phyloP scores from a whole-genome alignment of 805 yeast species.

The Lachancea quebecensis region DNA sequence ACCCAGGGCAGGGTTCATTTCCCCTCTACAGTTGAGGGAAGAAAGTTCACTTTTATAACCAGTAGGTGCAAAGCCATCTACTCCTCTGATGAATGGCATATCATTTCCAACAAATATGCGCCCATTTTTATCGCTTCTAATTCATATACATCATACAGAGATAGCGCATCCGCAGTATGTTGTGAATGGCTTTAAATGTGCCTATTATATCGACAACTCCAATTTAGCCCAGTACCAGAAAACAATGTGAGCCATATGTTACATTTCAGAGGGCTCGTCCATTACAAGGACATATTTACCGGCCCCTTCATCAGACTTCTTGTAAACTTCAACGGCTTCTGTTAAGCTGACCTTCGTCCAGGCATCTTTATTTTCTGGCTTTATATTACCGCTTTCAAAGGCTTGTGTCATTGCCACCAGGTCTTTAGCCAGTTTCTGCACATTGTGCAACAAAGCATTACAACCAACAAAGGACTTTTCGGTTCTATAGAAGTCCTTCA shows the following conservation, averaged over 20 bases:
- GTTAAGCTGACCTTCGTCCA: not conserved
- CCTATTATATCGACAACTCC: no score
- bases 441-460: slow-evolving; percentile 6
- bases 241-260: no score
- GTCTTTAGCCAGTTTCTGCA: not conserved
- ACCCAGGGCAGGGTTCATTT: no score
- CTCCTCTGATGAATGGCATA: no score
- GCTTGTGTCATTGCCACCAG: slow-evolving; percentile 1
- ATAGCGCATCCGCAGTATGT: no score
- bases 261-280: not conserved
- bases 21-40: no score
- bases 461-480: slow-evolving; percentile 7
- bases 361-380: not conserved
- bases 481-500: slow-evolving; percentile 6
- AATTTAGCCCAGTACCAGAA: no score
- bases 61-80: no score
- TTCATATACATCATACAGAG: no score
- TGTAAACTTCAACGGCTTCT: slow-evolving; percentile 1
- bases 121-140: no score
- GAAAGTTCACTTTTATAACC: no score
- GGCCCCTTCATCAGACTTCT: not conserved
- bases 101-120: no score
- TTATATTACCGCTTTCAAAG: slow-evolving; percentile 2
- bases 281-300: not conserved
- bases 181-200: not conserved